Conservation (phyloP, 2,329 filamentous ascomycete species). For the Fusarium sp. region DNA sequence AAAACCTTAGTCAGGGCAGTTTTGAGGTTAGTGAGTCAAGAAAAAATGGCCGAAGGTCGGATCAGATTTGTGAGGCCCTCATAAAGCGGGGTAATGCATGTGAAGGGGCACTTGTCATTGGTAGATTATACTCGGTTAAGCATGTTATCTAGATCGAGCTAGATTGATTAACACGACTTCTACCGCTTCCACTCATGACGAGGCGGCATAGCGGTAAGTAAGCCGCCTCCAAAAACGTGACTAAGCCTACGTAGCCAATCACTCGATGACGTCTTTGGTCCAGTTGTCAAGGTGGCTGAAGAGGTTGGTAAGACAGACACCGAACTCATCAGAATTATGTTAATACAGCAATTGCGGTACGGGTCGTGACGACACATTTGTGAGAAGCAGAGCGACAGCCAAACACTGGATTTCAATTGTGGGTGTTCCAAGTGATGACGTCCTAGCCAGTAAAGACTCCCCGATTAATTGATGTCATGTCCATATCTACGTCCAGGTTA, state of each 20-base stretch:
- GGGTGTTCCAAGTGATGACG: neutral
- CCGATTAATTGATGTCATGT: neutral
- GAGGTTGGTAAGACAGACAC: neutral
- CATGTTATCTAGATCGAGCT: neutral
- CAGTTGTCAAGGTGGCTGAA: neutral
- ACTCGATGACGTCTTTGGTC: neutral
- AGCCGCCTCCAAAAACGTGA: neutral
- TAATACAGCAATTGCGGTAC: neutral
- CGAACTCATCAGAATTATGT: neutral
- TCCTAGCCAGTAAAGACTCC: neutral
- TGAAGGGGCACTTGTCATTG: neutral
- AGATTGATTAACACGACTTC: constrained; percentile 1
- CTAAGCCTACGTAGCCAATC: neutral
- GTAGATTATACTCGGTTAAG: neutral
- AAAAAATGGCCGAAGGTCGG: constrained; percentile 8
- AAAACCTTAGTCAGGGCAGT: neutral
- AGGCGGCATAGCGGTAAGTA: neutral
- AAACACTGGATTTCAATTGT: neutral
- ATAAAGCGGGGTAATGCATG: neutral
- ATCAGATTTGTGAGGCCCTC: neutral
- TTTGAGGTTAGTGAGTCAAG: constrained; percentile 8
- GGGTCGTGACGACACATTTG: neutral
- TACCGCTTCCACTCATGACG: neutral
- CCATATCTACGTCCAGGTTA: neutral
- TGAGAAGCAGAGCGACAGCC: neutral